Conservation (phyloP, 2,329 filamentous ascomycete species). For the Thermomyces lanuginosus region DNA sequence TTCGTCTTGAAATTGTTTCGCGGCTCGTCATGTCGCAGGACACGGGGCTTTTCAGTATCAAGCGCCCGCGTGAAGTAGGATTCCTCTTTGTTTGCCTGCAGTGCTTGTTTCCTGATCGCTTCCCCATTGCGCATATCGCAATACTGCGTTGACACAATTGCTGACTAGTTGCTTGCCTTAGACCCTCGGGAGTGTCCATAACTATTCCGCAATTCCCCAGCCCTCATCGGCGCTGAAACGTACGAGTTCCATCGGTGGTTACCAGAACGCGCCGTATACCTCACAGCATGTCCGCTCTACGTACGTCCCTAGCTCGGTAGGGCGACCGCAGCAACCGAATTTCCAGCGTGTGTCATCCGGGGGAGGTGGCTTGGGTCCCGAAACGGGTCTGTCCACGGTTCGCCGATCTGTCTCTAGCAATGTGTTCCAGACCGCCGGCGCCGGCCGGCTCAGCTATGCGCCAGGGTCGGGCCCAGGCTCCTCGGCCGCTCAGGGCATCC, state of each 20-base stretch:
- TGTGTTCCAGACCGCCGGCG: slow-evolving; percentile 39
- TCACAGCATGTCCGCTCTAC: slow-evolving; percentile 63
- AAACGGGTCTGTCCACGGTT: slow-evolving; percentile 66
- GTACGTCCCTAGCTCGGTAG: slow-evolving; percentile 74
- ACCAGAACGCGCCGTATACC: slow-evolving; percentile 47
- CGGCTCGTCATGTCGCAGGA: slow-evolving; percentile 61
- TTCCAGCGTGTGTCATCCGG: slow-evolving; percentile 62
- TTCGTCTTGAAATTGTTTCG: slow-evolving; percentile 11
- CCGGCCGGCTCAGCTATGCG: slow-evolving; percentile 57
- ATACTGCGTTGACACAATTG: slow-evolving; percentile 4
- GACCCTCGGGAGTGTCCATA: slow-evolving; percentile 74
- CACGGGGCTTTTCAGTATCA: slow-evolving; percentile 75
- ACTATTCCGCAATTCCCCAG: slow-evolving; percentile 73
- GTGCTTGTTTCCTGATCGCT: slow-evolving; percentile 1
- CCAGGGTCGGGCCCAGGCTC: slow-evolving; percentile 38
- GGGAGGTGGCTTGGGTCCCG: slow-evolving; percentile 56
- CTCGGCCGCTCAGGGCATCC: slow-evolving; percentile 38
- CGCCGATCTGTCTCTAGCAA: slow-evolving; percentile 64
- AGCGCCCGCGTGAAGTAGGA: slow-evolving; percentile 74
- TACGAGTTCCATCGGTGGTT: slow-evolving; percentile 58
- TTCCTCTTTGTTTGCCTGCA: slow-evolving; percentile 5
- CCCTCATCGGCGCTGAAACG: slow-evolving; percentile 90
- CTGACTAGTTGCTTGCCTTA: slow-evolving; percentile 12
- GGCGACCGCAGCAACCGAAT: slow-evolving; percentile 68
- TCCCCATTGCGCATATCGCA: background rate